These are phyloP conservation scores for Allantophomopsis cytisporea DNA, from an alignment of 2,329 filamentous ascomycete genomes.

Conservation along the genomic window DNA sequence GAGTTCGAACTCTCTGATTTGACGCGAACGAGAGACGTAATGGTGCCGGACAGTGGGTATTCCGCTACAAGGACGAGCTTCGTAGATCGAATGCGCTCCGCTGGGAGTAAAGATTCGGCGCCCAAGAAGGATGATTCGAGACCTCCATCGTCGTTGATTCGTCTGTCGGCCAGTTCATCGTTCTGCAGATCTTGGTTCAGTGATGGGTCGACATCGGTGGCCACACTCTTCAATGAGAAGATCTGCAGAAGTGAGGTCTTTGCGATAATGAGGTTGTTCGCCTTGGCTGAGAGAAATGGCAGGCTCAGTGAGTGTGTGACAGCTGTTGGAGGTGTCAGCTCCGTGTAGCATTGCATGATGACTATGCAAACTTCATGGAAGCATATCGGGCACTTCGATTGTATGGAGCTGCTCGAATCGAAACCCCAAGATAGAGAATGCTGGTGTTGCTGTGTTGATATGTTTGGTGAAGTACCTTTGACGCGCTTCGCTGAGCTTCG, in stretches of 20 bases:
- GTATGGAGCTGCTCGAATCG: too few relatives aligned
- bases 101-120: slow-evolving; percentile 44
- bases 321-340: slow-evolving; percentile 86
- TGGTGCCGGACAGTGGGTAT: slow-evolving; percentile 68
- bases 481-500: too few relatives aligned
- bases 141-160: slow-evolving; percentile 43
- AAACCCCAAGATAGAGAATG: too few relatives aligned
- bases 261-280: slow-evolving; percentile 78
- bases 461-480: too few relatives aligned
- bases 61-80: slow-evolving; percentile 80
- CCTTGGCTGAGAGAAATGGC: slow-evolving; percentile 61
- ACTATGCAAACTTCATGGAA: too few relatives aligned
- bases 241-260: slow-evolving; percentile 90
- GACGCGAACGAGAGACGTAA: slow-evolving; percentile 71
- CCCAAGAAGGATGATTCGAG: slow-evolving; percentile 54
- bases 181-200: slow-evolving; percentile 14
- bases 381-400: too few relatives aligned
- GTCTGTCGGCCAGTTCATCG: slow-evolving; percentile 34
- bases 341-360: slow-evolving; percentile 92
- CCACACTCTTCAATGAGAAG: slow-evolving; percentile 59
- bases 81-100: slow-evolving; percentile 51
- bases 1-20: slow-evolving; percentile 60
- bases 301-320: slow-evolving; percentile 78
- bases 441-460: too few relatives aligned
- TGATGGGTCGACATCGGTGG: slow-evolving; percentile 37